phyloP scores from a whole-genome alignment of 306 rosid genomes.

The peach (Prunus persica) region DNA sequence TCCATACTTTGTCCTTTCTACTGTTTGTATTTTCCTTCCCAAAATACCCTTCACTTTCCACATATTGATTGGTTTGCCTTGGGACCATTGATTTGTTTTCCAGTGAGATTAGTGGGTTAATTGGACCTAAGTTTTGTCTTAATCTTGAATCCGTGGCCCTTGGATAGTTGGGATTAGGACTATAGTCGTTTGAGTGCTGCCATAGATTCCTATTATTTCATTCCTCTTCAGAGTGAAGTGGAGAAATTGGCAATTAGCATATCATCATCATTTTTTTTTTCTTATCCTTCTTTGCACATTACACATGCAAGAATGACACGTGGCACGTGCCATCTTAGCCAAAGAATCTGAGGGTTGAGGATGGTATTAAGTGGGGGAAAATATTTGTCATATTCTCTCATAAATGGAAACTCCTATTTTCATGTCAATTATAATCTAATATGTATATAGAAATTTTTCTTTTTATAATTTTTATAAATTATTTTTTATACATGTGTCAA shows the following conservation, averaged over 20 bases:
- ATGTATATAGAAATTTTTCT: no score
- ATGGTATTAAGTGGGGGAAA: background rate
- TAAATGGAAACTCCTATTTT: no score
- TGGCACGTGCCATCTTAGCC: constrained; percentile 15
- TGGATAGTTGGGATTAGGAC: constrained; percentile 29
- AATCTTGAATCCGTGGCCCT: constrained; percentile 33
- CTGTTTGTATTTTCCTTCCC: constrained; percentile 35
- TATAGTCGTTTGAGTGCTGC: constrained; percentile 38
- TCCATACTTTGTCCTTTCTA: constrained; percentile 44
- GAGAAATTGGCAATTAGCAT: constrained; percentile 38
- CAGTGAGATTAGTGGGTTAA: constrained; percentile 33
- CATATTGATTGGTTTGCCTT: background rate
- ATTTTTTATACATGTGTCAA: no score
- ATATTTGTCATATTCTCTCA: no score
- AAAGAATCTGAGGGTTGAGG: background rate
- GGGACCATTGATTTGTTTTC: constrained; percentile 34
- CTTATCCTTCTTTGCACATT: background rate
- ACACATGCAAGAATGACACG: constrained; percentile 31
- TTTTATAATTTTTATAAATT: no score
- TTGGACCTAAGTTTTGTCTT: constrained; percentile 31
- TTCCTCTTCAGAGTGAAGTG: constrained; percentile 28
- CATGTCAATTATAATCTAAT: no score
- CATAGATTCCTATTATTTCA: constrained; percentile 38
- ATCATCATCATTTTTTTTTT: background rate
- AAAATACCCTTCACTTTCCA: constrained; percentile 2